Conservation (phyloP, 495 filamentous ascomycete species). For the Astrothelium macrocarpum region DNA sequence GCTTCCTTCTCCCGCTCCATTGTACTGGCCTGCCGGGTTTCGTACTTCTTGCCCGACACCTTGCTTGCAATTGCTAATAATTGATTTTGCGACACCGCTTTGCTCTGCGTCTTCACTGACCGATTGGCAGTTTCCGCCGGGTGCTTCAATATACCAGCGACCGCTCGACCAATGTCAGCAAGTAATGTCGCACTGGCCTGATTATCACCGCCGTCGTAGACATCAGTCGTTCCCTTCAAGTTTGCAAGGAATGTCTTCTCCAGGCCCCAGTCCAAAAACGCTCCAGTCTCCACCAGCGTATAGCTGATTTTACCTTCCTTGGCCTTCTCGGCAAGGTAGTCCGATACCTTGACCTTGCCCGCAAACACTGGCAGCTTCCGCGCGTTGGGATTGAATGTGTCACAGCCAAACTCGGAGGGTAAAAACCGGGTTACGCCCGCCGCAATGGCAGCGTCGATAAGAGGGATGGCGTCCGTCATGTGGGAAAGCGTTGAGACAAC, state of each 20-base stretch:
- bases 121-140: slow-evolving; percentile 18
- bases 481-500: slow-evolving; percentile 44
- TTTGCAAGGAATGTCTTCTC: background rate
- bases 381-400: slow-evolving; percentile 36
- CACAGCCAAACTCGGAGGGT: slow-evolving; percentile 53
- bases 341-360: slow-evolving; percentile 2
- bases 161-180: slow-evolving; percentile 7
- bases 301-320: slow-evolving; percentile 10
- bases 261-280: slow-evolving; percentile 17
- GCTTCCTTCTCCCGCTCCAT: slow-evolving; percentile 13
- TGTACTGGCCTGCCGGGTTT: slow-evolving; percentile 3
- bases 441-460: slow-evolving; percentile 51
- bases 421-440: slow-evolving; percentile 54
- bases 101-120: slow-evolving; percentile 11
- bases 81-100: slow-evolving; percentile 14
- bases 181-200: slow-evolving; percentile 7
- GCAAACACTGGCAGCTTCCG: slow-evolving; percentile 3
- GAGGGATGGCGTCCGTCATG: slow-evolving; percentile 25
- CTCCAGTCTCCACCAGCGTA: slow-evolving; percentile 8
- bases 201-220: slow-evolving; percentile 9
- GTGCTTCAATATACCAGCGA: slow-evolving; percentile 14
- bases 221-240: background rate
- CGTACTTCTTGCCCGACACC: slow-evolving; percentile 2
- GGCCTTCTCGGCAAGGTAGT: background rate
- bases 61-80: slow-evolving; percentile 13